These are phyloP conservation scores for Ceratocystis smalleyi DNA, from an alignment of 2,329 filamentous ascomycete species.

Conservation along the genomic window DNA sequence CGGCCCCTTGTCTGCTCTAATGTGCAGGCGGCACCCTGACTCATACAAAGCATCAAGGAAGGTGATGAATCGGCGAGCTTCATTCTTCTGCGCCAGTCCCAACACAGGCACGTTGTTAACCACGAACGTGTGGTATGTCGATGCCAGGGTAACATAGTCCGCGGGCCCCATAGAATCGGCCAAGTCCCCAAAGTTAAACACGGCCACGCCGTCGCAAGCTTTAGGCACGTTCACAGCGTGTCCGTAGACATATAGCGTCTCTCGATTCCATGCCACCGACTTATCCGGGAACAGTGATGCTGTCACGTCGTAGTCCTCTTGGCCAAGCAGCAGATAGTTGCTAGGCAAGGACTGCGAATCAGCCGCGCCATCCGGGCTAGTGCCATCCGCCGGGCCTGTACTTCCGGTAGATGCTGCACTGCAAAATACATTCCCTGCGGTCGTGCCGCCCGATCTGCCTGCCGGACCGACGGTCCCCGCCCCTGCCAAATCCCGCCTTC, in stretches of 20 bases:
- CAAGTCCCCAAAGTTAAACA: constrained; percentile 54
- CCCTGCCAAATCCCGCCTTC: constrained; percentile 5
- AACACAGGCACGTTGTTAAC: constrained; percentile 55
- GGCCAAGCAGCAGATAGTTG: constrained; percentile 6
- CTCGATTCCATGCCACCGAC: constrained; percentile 28
- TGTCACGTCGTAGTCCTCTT: background rate
- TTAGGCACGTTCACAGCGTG: constrained; percentile 44
- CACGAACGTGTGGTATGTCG: constrained; percentile 63
- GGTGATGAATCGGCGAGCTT: constrained; percentile 66
- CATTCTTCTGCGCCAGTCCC: constrained; percentile 56
- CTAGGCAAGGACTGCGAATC: background rate
- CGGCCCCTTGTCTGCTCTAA: constrained; percentile 50
- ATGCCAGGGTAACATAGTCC: constrained; percentile 70
- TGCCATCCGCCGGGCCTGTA: background rate
- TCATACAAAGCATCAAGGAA: constrained; percentile 69
- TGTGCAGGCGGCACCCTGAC: constrained; percentile 59
- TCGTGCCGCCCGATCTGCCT: background rate
- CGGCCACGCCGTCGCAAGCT: constrained; percentile 40
- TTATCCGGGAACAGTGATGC: background rate
- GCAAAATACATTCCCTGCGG: background rate
- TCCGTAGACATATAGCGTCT: constrained; percentile 42
- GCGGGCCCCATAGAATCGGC: constrained; percentile 58
- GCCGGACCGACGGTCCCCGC: background rate
- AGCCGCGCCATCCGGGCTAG: background rate
- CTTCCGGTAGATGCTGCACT: background rate